Base-by-base conservation (phyloP, 495 filamentous ascomycete species). In the Talaromyces nanjingensis region DNA sequence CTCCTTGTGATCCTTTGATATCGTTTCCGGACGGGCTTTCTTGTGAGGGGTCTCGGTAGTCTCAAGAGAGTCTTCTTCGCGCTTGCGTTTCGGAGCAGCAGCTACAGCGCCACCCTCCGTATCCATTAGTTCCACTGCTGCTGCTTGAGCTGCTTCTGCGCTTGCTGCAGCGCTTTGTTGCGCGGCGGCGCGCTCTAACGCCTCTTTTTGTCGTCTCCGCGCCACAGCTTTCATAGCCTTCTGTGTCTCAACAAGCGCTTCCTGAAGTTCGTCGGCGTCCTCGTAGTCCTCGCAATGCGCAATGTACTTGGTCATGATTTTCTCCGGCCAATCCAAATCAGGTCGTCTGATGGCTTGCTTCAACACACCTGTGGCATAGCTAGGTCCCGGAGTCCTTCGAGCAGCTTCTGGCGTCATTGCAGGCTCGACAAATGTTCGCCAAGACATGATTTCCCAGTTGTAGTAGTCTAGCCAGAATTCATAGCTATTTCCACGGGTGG, bases 401-500 rank as follows among this genome's bases (percentile, higher is more conserved):
- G 77, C 76, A n/a, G 76, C 78, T 60, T 81, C 76, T 9, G 71
- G 74, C 6, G 78, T 78, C 12, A 76, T 71, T 64, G 81, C 80
- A 54, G 71, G 76, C 63, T 82, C 79, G 4, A 80, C 77, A 58
- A 83, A 79, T 65, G 81, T 85, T 65, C 79, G 77, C 86, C 86
- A 89, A 4, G 81, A 77, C 58, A 88, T 82, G 80, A 97, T 86
- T 73, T 96, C 94, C 91, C 91, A 98, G 47, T 86, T 74, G 72
- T 96, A 97, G 72, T 90, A 97, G 42, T 87, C 84, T 33, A 92
- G 83, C 94, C 94, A 98, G 69, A 97, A 97, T 68, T 96, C 91
- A 68, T 91, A 91, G 68, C 87, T 91, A 65, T 89, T 81, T 20
- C 86, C 87, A 39, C 89, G 86, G 14, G 85, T 80, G 22, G 81